phyloP scores from a whole-genome alignment of 768 basidiomycete species.

The Vishniacozyma victoriae region DNA sequence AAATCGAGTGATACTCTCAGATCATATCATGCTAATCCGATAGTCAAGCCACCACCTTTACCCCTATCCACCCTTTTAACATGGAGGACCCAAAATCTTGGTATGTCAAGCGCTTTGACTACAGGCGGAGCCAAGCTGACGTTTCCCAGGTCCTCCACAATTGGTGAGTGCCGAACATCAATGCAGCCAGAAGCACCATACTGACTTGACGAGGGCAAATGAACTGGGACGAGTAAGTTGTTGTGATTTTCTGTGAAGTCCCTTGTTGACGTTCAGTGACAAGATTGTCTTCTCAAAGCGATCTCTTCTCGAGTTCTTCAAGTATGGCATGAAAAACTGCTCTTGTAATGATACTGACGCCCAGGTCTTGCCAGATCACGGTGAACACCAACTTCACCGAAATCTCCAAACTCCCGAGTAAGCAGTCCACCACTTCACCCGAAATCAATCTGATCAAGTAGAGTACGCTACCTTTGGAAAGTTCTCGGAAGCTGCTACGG shows the following conservation, averaged over 20 bases:
- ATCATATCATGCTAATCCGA: not conserved
- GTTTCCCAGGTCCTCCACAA: constrained; percentile 23
- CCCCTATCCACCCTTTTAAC: constrained; percentile 46
- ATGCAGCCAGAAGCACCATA: not conserved
- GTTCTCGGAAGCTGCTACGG: constrained; percentile 42
- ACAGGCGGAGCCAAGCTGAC: not conserved
- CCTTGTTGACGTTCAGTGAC: constrained; percentile 19
- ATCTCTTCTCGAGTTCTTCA: constrained; percentile 46
- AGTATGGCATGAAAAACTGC: constrained; percentile 34
- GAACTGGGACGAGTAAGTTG: constrained; percentile 44
- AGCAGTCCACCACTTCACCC: constrained; percentile 2
- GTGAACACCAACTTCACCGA: constrained; percentile 45
- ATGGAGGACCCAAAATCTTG: constrained; percentile 43
- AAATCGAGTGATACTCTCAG: not conserved
- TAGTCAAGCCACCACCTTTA: constrained; percentile 39
- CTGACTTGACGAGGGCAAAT: constrained; percentile 30
- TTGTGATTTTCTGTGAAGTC: not conserved
- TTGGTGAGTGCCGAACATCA: constrained; percentile 26
- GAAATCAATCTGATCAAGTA: constrained; percentile 5
- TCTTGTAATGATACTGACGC: not conserved
- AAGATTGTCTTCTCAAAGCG: constrained; percentile 47
- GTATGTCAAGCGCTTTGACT: constrained; percentile 13
- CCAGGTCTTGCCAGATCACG: constrained; percentile 24
- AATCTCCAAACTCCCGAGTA: constrained; percentile 45
- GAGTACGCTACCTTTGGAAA: constrained; percentile 46